Base-by-base conservation (phyloP, 768 basidiomycete genomes). In the Jaapia argillacea region DNA sequence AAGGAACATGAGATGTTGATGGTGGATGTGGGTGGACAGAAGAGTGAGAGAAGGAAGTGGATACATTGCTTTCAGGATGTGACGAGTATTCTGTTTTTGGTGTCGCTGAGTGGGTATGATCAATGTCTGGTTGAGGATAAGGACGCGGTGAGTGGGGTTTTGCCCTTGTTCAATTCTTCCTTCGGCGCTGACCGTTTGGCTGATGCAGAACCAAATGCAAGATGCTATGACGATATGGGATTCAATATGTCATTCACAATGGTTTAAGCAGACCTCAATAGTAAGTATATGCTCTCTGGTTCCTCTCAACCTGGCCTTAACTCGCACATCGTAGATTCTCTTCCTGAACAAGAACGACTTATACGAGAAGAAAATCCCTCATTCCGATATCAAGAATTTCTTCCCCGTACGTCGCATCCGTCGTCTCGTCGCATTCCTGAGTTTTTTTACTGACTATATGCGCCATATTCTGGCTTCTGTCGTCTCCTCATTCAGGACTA, bases 201-300 rank as follows among this genome's bases (percentile, higher is more conserved):
- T 33, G 28, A 33, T 33, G 28, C 54, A 92, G 85, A 97, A 97
- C 58, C 92, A 94, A 80, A 94, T 97, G 91, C 87, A 93, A 68
- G 92, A 97, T 50, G 89, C 92, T 1, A 85, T 97, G 81, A 89
- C 89, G n/a, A 89, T 97, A 40, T 97, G 92, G 84, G 92, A 97
- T 53, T 91, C 90, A 33, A 93, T 97, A 73, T 93, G 90, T 64
- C 90, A 96, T 60, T 93, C 90, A 6, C 90, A 93, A 51, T 96
- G 91, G 91, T 96, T 96, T 67, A 86, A 87, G 63, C 77, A 85
- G 50, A 93, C 91, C 0, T 91, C 89, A 6, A 89, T 96, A 44
- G 91, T 91, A 50, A 36, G 83, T 39, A 13, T 31, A 36, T 44
- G 4, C 23, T n/a, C n/a, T n/a, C n/a, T n/a, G 38, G 5, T 13